Conservation (phyloP, 768 basidiomycete genomes). For the Boletales sp. region DNA sequence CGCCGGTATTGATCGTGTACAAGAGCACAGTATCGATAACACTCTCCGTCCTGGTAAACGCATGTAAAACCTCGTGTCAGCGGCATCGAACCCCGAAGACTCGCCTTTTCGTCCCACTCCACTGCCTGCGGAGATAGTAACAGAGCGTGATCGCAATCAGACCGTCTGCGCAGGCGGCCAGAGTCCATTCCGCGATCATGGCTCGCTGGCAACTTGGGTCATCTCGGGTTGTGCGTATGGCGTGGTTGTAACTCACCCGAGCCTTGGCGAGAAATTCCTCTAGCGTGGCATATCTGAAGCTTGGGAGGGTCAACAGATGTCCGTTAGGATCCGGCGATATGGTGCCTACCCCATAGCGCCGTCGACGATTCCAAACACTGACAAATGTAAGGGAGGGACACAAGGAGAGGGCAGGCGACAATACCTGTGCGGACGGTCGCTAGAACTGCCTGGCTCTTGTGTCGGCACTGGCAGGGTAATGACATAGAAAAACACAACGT, state of each 20-base stretch:
- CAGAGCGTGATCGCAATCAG: constrained; percentile 10
- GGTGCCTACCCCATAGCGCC: not conserved
- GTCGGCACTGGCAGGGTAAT: not conserved
- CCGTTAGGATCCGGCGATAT: no score
- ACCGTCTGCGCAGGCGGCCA: constrained; percentile 5
- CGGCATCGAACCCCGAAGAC: no score
- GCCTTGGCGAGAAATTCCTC: not conserved
- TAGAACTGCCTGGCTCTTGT: not conserved
- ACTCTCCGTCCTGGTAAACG: constrained; percentile 9
- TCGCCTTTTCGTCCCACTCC: constrained; percentile 8
- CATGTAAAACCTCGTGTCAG: not conserved
- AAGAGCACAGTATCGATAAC: constrained; percentile 15
- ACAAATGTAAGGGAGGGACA: not conserved
- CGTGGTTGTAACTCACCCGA: constrained; percentile 1
- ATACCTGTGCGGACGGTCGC: constrained; percentile 11
- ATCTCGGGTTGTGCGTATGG: not conserved
- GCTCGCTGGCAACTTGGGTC: constrained; percentile 2
- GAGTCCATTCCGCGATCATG: constrained; percentile 11
- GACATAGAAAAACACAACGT: not conserved
- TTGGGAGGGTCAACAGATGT: not conserved
- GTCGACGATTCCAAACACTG: constrained; percentile 10
- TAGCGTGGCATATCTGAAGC: constrained; percentile 3
- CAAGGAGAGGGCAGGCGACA: not conserved
- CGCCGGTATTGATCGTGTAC: constrained; percentile 17
- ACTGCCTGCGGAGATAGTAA: constrained; percentile 8